These are phyloP conservation scores for Nephelium lappaceum DNA, from an alignment of 345 rosid genomes.

Conservation along the genomic window DNA sequence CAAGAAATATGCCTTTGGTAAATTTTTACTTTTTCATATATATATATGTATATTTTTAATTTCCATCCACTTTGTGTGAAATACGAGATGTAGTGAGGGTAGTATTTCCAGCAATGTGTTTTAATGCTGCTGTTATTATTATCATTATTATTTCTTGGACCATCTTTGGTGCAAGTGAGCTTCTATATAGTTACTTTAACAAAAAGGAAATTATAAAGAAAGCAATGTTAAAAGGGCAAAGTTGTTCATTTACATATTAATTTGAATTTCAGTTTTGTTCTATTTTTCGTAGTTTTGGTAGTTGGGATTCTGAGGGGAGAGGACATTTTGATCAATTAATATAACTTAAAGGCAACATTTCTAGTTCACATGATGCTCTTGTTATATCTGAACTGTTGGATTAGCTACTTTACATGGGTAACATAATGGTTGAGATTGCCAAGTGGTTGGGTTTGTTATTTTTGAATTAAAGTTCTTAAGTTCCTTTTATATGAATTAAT, in stretches of 20 bases:
- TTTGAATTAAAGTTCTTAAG: neutral
- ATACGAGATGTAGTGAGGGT: too few species aligned
- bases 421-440: neutral
- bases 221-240: neutral
- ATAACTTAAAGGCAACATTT: neutral
- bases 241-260: neutral
- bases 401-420: neutral
- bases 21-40: neutral
- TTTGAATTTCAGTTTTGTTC: neutral
- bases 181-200: neutral
- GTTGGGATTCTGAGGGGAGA: neutral
- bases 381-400: neutral
- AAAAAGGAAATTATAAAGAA: neutral
- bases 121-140: too few species aligned
- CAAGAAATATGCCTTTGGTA: neutral
- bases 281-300: neutral
- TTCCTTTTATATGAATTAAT: neutral
- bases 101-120: too few species aligned
- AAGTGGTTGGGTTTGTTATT: neutral
- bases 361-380: neutral
- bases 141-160: too few species aligned
- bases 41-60: neutral
- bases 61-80: neutral
- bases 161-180: too few species aligned
- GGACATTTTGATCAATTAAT: neutral